Conservation (phyloP, 805 yeast genomes). For the Nematodospora valgi region DNA sequence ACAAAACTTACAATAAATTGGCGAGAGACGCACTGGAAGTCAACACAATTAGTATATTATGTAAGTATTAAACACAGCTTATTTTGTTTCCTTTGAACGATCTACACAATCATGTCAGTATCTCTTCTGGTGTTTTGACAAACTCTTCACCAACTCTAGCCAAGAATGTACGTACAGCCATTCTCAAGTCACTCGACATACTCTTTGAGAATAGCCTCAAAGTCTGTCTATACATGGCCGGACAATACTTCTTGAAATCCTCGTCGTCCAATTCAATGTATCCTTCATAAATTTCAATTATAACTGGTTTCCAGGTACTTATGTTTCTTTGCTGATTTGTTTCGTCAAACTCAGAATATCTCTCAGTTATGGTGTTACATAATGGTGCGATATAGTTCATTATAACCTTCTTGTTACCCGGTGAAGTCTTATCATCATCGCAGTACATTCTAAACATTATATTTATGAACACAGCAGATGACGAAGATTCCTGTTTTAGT, state of each 20-base stretch:
- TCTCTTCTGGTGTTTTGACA: constrained; percentile 13
- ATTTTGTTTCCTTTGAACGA: too few species aligned
- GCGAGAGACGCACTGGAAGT: too few species aligned
- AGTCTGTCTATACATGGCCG: constrained; percentile 58
- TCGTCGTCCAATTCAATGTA: constrained; percentile 70
- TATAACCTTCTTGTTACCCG: constrained; percentile 46
- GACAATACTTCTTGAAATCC: constrained; percentile 61
- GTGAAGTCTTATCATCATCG: constrained; percentile 51
- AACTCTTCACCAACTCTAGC: constrained; percentile 46
- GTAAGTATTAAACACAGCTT: too few species aligned
- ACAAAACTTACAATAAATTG: too few species aligned
- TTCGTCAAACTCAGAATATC: constrained; percentile 72
- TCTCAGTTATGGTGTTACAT: constrained; percentile 65
- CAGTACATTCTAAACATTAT: constrained; percentile 77
- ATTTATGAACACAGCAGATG: constrained; percentile 83
- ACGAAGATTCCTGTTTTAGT: constrained; percentile 84
- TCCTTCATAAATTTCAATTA: constrained; percentile 82
- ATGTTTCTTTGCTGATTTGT: constrained; percentile 76
- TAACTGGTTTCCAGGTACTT: constrained; percentile 87
- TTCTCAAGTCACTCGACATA: constrained; percentile 58
- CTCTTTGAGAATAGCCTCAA: constrained; percentile 58
- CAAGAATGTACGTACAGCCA: constrained; percentile 58
- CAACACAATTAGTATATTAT: too few species aligned
- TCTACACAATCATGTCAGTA: too few species aligned
- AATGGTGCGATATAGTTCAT: constrained; percentile 57